Evolutionary conservation across 2,329 filamentous ascomycete genomes (phyloP).

Genomic region (Ceratocystis cacaofunesta): DNA sequence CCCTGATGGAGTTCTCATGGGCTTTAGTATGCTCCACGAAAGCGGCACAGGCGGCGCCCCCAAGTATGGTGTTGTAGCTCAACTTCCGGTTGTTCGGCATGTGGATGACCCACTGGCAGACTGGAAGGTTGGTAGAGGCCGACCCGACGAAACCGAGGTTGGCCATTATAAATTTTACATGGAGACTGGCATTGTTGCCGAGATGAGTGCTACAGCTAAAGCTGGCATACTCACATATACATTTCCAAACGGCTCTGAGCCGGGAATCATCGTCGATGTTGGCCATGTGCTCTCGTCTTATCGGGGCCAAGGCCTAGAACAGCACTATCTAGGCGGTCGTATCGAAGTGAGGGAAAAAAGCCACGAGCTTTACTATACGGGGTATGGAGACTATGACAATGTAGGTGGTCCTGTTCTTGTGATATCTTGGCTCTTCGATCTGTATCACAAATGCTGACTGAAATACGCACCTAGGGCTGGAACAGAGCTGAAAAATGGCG

Average conservation of each 20-base stretch:
- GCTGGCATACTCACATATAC: conserved; percentile 47
- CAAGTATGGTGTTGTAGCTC: conserved; percentile 52
- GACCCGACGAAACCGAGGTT: conserved; percentile 37
- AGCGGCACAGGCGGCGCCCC: conserved; percentile 53
- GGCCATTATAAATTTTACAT: conserved; percentile 47
- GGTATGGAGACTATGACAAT: conserved; percentile 48
- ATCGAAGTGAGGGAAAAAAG: conserved; percentile 35
- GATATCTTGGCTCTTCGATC: neutral
- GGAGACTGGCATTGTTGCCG: conserved; percentile 39
- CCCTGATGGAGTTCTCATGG: conserved; percentile 37
- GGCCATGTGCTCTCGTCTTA: conserved; percentile 51
- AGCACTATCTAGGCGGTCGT: conserved; percentile 45
- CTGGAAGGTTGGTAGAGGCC: conserved; percentile 39
- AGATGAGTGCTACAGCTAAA: conserved; percentile 41
- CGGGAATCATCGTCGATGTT: conserved; percentile 45
- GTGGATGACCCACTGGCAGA: conserved; percentile 40
- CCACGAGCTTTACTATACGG: conserved; percentile 32
- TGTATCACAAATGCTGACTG: neutral
- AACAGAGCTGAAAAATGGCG: conserved; percentile 48
- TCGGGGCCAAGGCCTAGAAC: conserved; percentile 43
- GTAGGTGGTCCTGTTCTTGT: conserved; percentile 23
- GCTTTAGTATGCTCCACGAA: conserved; percentile 51
- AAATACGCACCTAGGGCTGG: conserved; percentile 34
- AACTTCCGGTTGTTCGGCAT: conserved; percentile 38
- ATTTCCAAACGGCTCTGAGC: conserved; percentile 32